These are phyloP conservation scores for Rhodosporidiobolus odoratus DNA, from an alignment of 768 basidiomycete species.

Conservation along the genomic window DNA sequence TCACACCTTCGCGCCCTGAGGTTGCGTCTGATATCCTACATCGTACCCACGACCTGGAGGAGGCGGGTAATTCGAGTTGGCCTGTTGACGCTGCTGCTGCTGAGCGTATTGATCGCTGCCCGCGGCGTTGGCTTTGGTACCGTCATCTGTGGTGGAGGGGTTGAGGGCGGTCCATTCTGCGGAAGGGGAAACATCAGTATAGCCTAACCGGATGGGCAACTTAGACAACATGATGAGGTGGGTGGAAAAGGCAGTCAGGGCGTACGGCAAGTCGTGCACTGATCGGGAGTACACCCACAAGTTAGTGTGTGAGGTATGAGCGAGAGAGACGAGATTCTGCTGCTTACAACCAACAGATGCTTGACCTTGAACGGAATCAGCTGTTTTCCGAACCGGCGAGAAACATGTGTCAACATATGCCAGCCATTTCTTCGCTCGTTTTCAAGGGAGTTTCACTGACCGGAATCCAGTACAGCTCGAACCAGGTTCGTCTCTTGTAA, in stretches of 20 bases:
- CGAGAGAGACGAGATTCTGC: not conserved
- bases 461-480: constrained; percentile 17
- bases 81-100: not conserved
- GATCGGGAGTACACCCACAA: not conserved
- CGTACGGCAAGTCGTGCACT: constrained; percentile 6
- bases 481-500: not conserved
- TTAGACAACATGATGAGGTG: no score
- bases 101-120: not conserved
- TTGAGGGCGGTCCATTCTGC: constrained; percentile 4
- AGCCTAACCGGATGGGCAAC: no score
- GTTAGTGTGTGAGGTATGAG: not conserved
- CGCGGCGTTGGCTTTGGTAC: not conserved
- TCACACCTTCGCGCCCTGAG: not conserved
- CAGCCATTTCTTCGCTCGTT: not conserved
- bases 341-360: not conserved
- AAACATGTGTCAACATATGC: not conserved
- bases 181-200: not conserved
- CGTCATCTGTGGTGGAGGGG: not conserved
- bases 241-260: not conserved
- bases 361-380: constrained; percentile 10
- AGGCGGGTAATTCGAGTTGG: not conserved
- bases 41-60: not conserved
- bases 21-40: constrained; percentile 11
- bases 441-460: not conserved
- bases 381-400: not conserved